Base-by-base conservation (phyloP, 768 basidiomycete species). In the Butyriboletus loyo region DNA sequence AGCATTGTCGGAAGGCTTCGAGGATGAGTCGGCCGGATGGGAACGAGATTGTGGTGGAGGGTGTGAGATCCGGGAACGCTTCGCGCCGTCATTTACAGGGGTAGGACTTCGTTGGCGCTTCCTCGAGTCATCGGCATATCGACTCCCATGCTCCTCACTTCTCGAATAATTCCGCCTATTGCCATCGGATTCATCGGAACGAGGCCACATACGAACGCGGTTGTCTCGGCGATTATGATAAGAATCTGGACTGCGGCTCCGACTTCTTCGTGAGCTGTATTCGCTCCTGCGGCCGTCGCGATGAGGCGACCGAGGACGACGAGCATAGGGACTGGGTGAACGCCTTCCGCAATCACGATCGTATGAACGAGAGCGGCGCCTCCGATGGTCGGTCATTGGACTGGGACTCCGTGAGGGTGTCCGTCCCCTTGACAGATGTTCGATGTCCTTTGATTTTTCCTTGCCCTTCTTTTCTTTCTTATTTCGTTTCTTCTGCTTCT, bases 141-240 rank as follows among this genome's bases (percentile, higher is more conserved):
- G 58, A 28, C 58, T 50, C 19, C 59, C 53, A 30, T 50, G 54
- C 27, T 64, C 61, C 13, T 58, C 56, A 34, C 63, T 66, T n/a
- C 67, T 71, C 46, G 63, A 56, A 45, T 66, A 58, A 21, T 49
- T 56, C 30, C 69, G 66, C 11, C 52, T 66, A 37, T 71, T 66
- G 41, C 79, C 76, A 50, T 80, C 78, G 0, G 80, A 80, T 52
- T 80, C 79, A 52, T 81, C 77, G 3, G 83, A 81, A 37, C 73
- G 72, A 0, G 81, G 72, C 76, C 77, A 80, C 4, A 69, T 66
- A 25, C 71, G 71, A 35, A 73, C 66, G 37, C 62, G 64, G 44
- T 58, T 49, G 19, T 59, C 59, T 25, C 50, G 59, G 14, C 24
- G 58, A 30, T 46, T 49, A 25, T 41, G 49, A 50, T 60, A 41